Conservation (phyloP, 331 rosid genomes). For the Rhamnella rubrinervis region DNA sequence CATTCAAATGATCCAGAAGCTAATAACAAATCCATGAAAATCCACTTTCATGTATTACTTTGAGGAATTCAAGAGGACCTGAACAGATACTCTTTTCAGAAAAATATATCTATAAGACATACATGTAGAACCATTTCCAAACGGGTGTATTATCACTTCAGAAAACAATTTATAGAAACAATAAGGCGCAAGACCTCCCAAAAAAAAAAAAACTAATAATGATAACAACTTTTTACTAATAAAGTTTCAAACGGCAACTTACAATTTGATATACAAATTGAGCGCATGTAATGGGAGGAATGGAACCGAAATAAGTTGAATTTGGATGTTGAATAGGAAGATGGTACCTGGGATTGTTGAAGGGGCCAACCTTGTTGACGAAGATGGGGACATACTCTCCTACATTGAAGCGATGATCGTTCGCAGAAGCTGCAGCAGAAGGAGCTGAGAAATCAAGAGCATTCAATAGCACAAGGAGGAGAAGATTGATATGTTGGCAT, state of each 20-base stretch:
- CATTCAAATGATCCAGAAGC: neutral
- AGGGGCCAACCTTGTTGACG: conserved; percentile 84
- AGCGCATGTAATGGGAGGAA: neutral
- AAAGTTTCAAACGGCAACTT: too few relatives aligned
- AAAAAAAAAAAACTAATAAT: neutral
- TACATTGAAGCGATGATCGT: conserved; percentile 56
- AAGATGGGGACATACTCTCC: conserved; percentile 57
- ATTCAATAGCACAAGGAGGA: conserved; percentile 35
- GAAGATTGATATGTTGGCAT: neutral
- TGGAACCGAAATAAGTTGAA: neutral
- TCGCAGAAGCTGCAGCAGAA: conserved; percentile 41
- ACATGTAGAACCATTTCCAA: neutral
- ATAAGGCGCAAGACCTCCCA: neutral
- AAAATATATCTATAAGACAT: neutral
- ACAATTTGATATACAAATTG: neutral
- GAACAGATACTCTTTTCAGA: neutral
- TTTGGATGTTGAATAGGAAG: conserved; percentile 2
- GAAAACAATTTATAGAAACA: too few relatives aligned
- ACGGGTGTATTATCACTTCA: neutral
- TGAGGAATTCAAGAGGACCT: neutral
- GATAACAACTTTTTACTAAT: neutral
- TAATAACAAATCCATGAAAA: neutral
- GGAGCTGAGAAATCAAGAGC: conserved; percentile 20
- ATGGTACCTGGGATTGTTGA: conserved; percentile 78
- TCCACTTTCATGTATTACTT: neutral